phyloP scores from a whole-genome alignment of 306 rosid genomes.

The Pueraria montana region DNA sequence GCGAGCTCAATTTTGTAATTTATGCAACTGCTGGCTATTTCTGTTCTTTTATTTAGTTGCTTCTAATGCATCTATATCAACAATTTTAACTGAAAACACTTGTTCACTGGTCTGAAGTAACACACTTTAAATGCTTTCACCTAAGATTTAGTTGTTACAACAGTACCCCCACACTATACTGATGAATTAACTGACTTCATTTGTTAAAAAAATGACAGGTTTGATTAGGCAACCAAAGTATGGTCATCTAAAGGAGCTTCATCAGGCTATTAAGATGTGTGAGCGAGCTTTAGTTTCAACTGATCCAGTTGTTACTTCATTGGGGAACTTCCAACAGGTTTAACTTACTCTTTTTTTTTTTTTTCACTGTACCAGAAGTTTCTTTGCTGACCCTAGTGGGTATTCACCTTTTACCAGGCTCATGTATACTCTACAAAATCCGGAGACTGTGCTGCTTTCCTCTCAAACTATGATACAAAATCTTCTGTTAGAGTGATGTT shows the following conservation, averaged over 20 bases:
- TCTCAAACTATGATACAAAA: slow-evolving; percentile 78
- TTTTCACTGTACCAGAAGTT: slow-evolving; percentile 13
- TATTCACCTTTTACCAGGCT: slow-evolving; percentile 68
- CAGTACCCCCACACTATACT: not conserved
- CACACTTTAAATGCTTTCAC: slow-evolving; percentile 25
- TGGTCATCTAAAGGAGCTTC: slow-evolving; percentile 98
- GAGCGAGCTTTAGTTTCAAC: slow-evolving; percentile 85
- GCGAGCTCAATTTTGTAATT: slow-evolving; percentile 49
- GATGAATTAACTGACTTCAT: slow-evolving; percentile 39
- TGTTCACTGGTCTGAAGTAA: slow-evolving; percentile 17
- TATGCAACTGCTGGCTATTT: slow-evolving; percentile 1
- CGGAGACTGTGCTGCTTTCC: slow-evolving; percentile 94
- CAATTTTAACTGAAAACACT: slow-evolving; percentile 18
- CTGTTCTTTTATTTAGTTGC: slow-evolving; percentile 29
- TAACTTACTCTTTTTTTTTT: slow-evolving; percentile 12
- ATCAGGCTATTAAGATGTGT: slow-evolving; percentile 82
- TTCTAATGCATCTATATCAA: slow-evolving; percentile 1
- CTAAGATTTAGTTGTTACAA: slow-evolving; percentile 25
- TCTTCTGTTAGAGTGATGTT: slow-evolving; percentile 89
- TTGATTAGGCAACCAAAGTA: slow-evolving; percentile 95
- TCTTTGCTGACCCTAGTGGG: slow-evolving; percentile 47
- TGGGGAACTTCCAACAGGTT: slow-evolving; percentile 96
- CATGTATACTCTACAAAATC: slow-evolving; percentile 80
- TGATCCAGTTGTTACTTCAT: slow-evolving; percentile 84
- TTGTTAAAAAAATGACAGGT: slow-evolving; percentile 61